Evolutionary conservation across 2,329 filamentous ascomycete genomes (phyloP).

Genomic region (Claviceps sp.): DNA sequence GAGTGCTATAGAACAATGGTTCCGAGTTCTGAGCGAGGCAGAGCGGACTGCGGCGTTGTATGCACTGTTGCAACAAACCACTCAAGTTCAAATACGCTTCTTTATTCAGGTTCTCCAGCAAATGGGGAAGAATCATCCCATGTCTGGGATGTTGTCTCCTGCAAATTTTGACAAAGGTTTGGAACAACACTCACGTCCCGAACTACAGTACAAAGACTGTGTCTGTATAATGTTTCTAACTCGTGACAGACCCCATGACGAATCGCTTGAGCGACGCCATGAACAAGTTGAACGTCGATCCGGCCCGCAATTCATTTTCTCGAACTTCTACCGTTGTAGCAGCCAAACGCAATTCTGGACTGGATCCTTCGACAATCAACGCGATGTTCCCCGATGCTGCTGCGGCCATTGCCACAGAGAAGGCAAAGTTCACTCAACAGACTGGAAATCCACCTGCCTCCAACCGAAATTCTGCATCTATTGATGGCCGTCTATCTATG

Average conservation of each 20-base stretch:
- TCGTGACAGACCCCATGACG: slow-evolving; percentile 73
- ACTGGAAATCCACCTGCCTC: slow-evolving; percentile 82
- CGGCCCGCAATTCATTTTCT: slow-evolving; percentile 72
- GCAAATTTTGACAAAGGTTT: slow-evolving; percentile 93
- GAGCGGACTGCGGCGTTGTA: slow-evolving; percentile 93
- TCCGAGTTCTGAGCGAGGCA: slow-evolving; percentile 90
- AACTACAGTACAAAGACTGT: neutral
- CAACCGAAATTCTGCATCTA: slow-evolving; percentile 77
- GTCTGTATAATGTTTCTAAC: slow-evolving; percentile 11
- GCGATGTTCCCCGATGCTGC: slow-evolving; percentile 98
- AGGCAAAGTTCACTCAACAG: slow-evolving; percentile 92
- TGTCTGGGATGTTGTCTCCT: slow-evolving; percentile 89
- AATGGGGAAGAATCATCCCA: slow-evolving; percentile 96
- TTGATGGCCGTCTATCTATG: slow-evolving; percentile 65
- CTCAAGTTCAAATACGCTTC: slow-evolving; percentile 96
- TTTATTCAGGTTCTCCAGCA: slow-evolving; percentile 98
- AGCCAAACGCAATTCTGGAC: slow-evolving; percentile 84
- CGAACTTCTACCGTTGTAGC: slow-evolving; percentile 61
- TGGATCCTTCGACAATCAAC: slow-evolving; percentile 87
- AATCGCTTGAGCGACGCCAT: slow-evolving; percentile 92
- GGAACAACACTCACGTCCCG: slow-evolving; percentile 10
- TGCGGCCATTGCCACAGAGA: slow-evolving; percentile 95
- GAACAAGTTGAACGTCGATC: slow-evolving; percentile 84
- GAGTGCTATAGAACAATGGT: slow-evolving; percentile 99
- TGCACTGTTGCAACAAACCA: slow-evolving; percentile 92